Base-by-base conservation (phyloP, 331 rosid genomes). In the Spiraea crenata region DNA sequence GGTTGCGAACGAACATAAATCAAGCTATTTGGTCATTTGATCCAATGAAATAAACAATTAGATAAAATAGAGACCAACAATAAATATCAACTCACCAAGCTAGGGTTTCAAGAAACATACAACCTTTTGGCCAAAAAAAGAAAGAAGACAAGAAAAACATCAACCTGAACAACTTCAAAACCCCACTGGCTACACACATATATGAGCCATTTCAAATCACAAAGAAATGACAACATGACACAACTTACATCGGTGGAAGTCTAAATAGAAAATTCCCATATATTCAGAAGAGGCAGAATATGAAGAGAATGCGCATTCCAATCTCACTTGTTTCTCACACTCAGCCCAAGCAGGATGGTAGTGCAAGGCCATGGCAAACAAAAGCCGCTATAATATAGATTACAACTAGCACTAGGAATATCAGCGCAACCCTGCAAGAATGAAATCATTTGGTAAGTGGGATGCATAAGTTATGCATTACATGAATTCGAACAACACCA, bases 341-440 rank as follows among this genome's bases (percentile, higher is more conserved):
- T 87, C 84, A 81, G 87, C 78, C 64, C 38, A 91, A 70, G 86
- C 99, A 91, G 25, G 85, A 56, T 6, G 98, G 98, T 16, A 95
- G 81, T 3, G 90, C 76, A 40, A 85, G 87, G 45, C 99, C 99
- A 73, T 82, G 90, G 83, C 99, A 95, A 81, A 89, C 96, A 69
- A 89, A 88, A 80, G 98, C 98, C 85, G 89, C 59, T 51, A 91
- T 89, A 64, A 85, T 57, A 76, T 91, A 95, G 57, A 68, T 72
- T 69, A 91, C 76, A 82, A 85, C 88, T 38, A 95, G 89, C 75
- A 95, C 82, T 74, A 91, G 68, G 80, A 89, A 16, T 74, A 95
- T 84, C 67, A 95, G 87, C 5, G 88, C 95, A 67, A 90, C 47
- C 87, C 99, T 95, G 96, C 88, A 86, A 87, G 73, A 85, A 31